Conservation (phyloP, 1,284 basidiomycete species). For the Microbotryum scabiosae region DNA sequence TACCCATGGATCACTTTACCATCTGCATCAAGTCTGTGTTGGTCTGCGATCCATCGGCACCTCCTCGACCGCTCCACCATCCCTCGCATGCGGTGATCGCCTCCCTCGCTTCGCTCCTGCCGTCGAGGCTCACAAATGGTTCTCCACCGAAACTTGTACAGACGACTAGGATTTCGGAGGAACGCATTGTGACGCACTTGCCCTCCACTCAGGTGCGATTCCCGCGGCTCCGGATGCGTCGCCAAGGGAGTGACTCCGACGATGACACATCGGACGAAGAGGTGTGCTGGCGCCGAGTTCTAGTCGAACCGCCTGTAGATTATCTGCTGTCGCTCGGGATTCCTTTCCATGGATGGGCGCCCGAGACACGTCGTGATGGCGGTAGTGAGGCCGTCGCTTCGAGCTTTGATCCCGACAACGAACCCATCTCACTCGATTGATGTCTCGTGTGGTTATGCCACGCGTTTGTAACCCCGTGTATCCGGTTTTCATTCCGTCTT, state of each 20-base stretch:
- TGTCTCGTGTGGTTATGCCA: no score
- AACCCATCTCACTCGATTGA: no score
- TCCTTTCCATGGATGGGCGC: constrained; percentile 19
- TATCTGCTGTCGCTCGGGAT: constrained; percentile 22
- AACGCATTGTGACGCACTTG: constrained; percentile 13
- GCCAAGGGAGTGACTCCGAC: constrained; percentile 7
- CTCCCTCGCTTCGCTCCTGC: neutral
- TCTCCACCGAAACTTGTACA: neutral
- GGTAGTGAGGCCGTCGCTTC: constrained; percentile 1
- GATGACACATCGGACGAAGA: neutral
- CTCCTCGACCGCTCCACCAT: neutral
- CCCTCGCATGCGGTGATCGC: neutral
- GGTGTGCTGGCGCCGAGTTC: neutral
- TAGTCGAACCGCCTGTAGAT: constrained; percentile 4
- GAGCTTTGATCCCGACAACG: no score
- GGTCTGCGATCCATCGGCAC: no score
- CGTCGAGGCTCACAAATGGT: neutral
- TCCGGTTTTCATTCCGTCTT: no score
- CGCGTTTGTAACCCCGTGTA: no score
- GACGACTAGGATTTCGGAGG: neutral
- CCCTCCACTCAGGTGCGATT: constrained; percentile 11
- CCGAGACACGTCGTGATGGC: constrained; percentile 3
- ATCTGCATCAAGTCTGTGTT: constrained; percentile 7
- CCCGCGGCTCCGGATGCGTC: constrained; percentile 13
- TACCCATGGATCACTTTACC: constrained; percentile 23